A percentile compares a stretch with the other conserved stretches of the same genome.
These are phyloP conservation scores for Cystobasidium sp. DNA, from an alignment of 1,284 basidiomycete species.

Conservation along the genomic window DNA sequence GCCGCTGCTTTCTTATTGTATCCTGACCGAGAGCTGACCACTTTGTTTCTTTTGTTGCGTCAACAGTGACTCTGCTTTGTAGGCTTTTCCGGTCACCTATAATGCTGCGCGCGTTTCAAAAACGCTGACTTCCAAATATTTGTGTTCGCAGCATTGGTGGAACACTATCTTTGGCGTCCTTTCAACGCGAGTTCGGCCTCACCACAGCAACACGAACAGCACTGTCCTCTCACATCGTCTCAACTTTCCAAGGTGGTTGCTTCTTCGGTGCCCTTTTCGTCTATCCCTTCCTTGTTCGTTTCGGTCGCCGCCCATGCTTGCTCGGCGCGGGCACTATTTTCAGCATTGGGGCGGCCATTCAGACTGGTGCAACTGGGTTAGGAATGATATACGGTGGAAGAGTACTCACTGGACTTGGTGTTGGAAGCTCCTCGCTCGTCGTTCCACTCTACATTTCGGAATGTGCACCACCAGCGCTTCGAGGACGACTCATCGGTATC, in stretches of 20 bases:
- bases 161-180: slow-evolving; percentile 55
- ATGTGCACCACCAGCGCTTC: slow-evolving; percentile 53
- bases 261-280: slow-evolving; percentile 55
- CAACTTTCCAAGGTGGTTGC: slow-evolving; percentile 58
- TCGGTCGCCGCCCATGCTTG: slow-evolving; percentile 53
- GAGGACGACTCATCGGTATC: slow-evolving; percentile 54
- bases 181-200: slow-evolving; percentile 53
- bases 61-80: slow-evolving; percentile 23
- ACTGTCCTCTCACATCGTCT: slow-evolving; percentile 55
- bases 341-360: slow-evolving; percentile 56
- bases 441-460: slow-evolving; percentile 58
- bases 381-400: slow-evolving; percentile 54
- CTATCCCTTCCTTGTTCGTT: slow-evolving; percentile 53
- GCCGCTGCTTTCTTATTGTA: too few species aligned
- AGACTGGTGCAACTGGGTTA: slow-evolving; percentile 53
- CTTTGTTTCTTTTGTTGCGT: background rate
- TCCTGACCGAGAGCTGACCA: background rate
- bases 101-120: background rate
- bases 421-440: slow-evolving; percentile 51
- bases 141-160: slow-evolving; percentile 51
- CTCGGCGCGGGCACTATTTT: slow-evolving; percentile 55
- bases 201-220: slow-evolving; percentile 47
- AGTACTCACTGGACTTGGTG: slow-evolving; percentile 53
- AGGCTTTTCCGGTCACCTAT: slow-evolving; percentile 5
- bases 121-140: background rate